Conservation (phyloP, 305 asterid species). For the Fraxinus dipetala region DNA sequence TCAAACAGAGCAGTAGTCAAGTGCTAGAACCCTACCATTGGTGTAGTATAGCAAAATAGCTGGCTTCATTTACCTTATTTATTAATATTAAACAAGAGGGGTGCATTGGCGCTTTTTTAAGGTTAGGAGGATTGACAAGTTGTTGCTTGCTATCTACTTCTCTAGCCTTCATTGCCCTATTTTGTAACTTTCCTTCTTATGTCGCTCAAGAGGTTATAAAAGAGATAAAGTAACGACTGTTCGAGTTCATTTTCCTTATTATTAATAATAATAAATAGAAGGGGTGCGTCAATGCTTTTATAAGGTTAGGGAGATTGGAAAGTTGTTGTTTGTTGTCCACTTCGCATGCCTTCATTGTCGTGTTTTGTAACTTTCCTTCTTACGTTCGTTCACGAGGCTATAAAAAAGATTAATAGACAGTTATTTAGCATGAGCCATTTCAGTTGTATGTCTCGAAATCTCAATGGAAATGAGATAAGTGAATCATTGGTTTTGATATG, state of each 20-base stretch:
- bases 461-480: neutral
- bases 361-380: neutral
- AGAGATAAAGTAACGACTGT: too few species aligned
- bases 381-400: neutral
- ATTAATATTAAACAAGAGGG: neutral
- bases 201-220: too few species aligned
- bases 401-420: neutral
- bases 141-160: too few species aligned
- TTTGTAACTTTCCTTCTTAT: too few species aligned
- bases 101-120: too few species aligned
- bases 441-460: neutral
- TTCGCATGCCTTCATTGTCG: neutral
- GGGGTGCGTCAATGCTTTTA: neutral
- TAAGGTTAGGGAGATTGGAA: neutral
- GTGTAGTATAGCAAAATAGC: neutral
- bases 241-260: neutral
- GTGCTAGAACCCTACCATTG: neutral
- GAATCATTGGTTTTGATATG: neutral
- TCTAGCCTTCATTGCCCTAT: too few species aligned
- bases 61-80: neutral
- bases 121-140: too few species aligned
- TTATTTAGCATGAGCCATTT: neutral
- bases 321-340: too few species aligned
- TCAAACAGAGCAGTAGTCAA: neutral
- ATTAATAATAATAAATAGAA: too few species aligned